phyloP scores from a whole-genome alignment of 2,329 filamentous ascomycete species.

The Biscogniauxia marginata region DNA sequence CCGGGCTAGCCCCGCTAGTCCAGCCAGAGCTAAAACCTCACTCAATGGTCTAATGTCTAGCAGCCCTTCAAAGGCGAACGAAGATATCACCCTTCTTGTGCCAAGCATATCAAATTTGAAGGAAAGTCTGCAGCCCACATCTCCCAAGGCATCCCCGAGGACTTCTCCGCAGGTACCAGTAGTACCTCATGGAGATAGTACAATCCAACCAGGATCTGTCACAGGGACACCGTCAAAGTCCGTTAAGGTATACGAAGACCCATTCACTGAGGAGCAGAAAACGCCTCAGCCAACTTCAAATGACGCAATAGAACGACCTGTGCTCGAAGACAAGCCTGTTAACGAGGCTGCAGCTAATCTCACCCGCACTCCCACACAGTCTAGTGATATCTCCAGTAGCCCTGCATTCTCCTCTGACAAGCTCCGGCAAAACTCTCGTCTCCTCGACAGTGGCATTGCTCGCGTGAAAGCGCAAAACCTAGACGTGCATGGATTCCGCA shows the following conservation, averaged over 20 bases:
- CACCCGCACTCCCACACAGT: conserved; percentile 18
- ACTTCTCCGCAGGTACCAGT: conserved; percentile 39
- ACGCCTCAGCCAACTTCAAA: conserved; percentile 46
- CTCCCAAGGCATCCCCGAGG: conserved; percentile 25
- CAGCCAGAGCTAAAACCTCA: conserved; percentile 37
- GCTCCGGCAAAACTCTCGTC: conserved; percentile 54
- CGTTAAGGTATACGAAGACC: conserved; percentile 63
- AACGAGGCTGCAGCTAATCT: conserved; percentile 52
- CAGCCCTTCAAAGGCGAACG: conserved; percentile 49
- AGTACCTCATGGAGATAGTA: conserved; percentile 12
- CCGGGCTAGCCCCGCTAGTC: conserved; percentile 42
- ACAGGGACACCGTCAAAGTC: conserved; percentile 35
- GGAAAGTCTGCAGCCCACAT: conserved; percentile 20
- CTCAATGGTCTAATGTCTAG: conserved; percentile 21
- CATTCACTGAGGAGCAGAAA: conserved; percentile 49
- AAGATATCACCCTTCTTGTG: conserved; percentile 54
- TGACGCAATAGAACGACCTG: conserved; percentile 38
- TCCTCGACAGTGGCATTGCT: conserved; percentile 72
- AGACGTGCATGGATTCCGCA: conserved; percentile 80
- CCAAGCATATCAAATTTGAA: conserved; percentile 44
- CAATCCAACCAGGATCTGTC: conserved; percentile 13
- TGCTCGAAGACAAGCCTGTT: conserved; percentile 59
- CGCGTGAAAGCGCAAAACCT: conserved; percentile 69
- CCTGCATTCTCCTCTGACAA: conserved; percentile 48
- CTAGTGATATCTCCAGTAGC: conserved; percentile 17